Percentiles rank a stretch among this genome's conserved stretches.
These are phyloP conservation scores for Ustilago xerochloae DNA, from an alignment of 1,284 basidiomycete genomes.

Conservation along the genomic window DNA sequence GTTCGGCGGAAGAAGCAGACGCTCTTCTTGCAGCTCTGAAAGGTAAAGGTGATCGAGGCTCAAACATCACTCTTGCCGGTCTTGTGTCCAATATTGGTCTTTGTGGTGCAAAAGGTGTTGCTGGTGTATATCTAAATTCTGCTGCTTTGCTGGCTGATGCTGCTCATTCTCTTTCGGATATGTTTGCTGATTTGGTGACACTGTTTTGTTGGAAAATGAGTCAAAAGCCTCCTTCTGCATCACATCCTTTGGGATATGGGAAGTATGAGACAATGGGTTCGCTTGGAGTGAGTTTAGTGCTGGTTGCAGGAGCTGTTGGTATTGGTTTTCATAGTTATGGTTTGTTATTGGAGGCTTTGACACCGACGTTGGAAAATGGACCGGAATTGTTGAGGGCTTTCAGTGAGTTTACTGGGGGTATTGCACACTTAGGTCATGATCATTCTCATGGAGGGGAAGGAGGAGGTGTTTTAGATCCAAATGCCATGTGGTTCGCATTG, in stretches of 20 bases:
- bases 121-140: conserved; percentile 74
- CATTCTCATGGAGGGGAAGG: conserved; percentile 68
- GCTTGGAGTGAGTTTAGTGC: conserved; percentile 81
- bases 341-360: conserved; percentile 78
- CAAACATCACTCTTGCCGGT: conserved; percentile 72
- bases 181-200: conserved; percentile 91
- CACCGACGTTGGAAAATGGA: conserved; percentile 68
- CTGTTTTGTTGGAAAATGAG: conserved; percentile 91
- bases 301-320: conserved; percentile 84
- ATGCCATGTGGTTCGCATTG: conserved; percentile 95
- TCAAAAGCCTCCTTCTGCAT: conserved; percentile 78
- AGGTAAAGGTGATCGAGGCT: conserved; percentile 62
- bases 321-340: conserved; percentile 91
- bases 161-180: conserved; percentile 87
- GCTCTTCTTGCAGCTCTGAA: conserved; percentile 64
- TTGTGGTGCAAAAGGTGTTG: conserved; percentile 81
- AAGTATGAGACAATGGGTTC: conserved; percentile 96
- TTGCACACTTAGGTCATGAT: conserved; percentile 72
- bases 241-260: conserved; percentile 84
- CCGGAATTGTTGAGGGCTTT: conserved; percentile 75
- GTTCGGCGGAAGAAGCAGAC: conserved; percentile 66
- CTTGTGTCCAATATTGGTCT: conserved; percentile 85
- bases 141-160: conserved; percentile 93
- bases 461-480: conserved; percentile 79
- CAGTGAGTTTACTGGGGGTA: conserved; percentile 73